These are phyloP conservation scores for Entoloma clypeatum DNA, from an alignment of 1,284 basidiomycete species.

Conservation along the genomic window DNA sequence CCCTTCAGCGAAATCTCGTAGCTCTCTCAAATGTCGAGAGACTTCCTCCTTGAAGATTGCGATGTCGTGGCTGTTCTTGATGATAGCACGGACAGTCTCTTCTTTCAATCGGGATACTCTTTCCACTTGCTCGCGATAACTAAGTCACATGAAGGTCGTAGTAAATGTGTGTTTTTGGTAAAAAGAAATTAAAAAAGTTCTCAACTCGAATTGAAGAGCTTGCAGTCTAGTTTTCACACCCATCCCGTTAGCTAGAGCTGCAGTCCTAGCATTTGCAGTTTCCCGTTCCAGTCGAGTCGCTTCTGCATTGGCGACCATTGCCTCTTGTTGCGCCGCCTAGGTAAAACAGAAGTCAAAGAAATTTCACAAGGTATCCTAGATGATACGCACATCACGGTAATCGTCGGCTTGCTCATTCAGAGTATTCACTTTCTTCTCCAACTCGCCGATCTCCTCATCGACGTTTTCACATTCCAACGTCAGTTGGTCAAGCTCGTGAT, in stretches of 20 bases:
- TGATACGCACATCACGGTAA: constrained; percentile 59
- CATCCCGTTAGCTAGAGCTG: constrained; percentile 72
- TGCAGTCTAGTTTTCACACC: constrained; percentile 75
- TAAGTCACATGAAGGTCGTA: constrained; percentile 25
- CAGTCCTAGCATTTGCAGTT: constrained; percentile 64
- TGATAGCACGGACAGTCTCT: constrained; percentile 72
- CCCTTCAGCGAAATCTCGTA: constrained; percentile 64
- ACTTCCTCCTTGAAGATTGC: constrained; percentile 74
- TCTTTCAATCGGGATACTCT: constrained; percentile 68
- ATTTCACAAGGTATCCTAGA: constrained; percentile 5
- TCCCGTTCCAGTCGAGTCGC: constrained; percentile 63
- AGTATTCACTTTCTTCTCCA: constrained; percentile 65
- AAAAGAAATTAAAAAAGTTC: constrained; percentile 17
- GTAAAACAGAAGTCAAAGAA: constrained; percentile 10
- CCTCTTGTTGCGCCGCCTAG: constrained; percentile 73
- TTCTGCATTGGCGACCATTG: constrained; percentile 56
- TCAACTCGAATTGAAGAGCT: constrained; percentile 57
- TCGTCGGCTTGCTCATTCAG: constrained; percentile 76
- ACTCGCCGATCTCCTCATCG: constrained; percentile 64
- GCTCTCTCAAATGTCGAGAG: constrained; percentile 59
- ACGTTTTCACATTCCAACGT: constrained; percentile 75
- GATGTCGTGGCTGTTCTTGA: constrained; percentile 77
- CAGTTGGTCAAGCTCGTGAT: constrained; percentile 75
- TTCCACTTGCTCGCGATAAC: constrained; percentile 73
- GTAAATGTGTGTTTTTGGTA: not conserved